Conservation (phyloP, 2,329 filamentous ascomycete species). For the Pseudocercospora fijiensis region DNA sequence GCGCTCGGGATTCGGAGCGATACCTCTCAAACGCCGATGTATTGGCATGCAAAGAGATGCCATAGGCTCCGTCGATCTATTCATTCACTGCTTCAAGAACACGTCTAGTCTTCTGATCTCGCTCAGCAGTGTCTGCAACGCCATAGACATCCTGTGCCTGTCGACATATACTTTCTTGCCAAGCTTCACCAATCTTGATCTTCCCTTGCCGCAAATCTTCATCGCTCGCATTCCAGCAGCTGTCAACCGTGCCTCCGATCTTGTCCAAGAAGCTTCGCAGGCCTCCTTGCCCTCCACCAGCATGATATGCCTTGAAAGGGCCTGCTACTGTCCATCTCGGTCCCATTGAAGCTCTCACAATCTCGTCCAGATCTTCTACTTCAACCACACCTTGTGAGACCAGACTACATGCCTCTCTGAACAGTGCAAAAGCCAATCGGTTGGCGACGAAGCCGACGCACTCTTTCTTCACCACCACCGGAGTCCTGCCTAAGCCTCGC, state of each 20-base stretch:
- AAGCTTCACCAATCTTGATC: conserved; percentile 45
- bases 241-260: conserved; percentile 56
- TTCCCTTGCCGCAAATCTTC: conserved; percentile 28
- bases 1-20: too few relatives aligned
- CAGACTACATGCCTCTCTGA: conserved; percentile 57
- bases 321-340: conserved; percentile 57
- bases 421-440: conserved; percentile 56
- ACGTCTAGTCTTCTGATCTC: conserved; percentile 45
- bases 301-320: conserved; percentile 60
- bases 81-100: conserved; percentile 41
- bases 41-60: background rate
- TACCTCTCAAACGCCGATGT: background rate
- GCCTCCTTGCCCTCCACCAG: conserved; percentile 56
- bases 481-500: conserved; percentile 43
- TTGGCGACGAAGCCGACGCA: conserved; percentile 59
- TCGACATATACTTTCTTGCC: conserved; percentile 49
- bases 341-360: conserved; percentile 54
- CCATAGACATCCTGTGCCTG: conserved; percentile 53
- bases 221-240: conserved; percentile 55
- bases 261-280: conserved; percentile 56
- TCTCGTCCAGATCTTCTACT: conserved; percentile 54
- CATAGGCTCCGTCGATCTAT: background rate
- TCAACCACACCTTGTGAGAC: conserved; percentile 55
- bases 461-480: conserved; percentile 54
- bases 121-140: conserved; percentile 41